Base-by-base conservation (phyloP, 116 monocot genomes). In the Trichopus zeylanicus region DNA sequence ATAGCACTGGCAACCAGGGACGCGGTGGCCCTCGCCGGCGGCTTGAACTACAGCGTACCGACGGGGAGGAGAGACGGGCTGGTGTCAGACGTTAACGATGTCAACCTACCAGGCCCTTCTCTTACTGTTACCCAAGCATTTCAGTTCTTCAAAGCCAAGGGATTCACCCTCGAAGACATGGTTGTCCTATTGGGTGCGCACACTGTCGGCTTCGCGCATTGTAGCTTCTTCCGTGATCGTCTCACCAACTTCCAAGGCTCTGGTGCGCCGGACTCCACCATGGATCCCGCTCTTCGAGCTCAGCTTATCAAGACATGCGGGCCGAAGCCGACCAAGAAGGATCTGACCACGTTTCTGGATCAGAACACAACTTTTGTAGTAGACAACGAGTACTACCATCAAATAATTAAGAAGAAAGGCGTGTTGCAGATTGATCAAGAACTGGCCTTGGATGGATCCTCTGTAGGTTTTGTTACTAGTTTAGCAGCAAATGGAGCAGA, bases 21-120 rank as follows among this genome's bases (percentile, higher is more conserved):
- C 32, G 23, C 54, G 9, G 54, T 65, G 21, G 53, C 35, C 0
- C 31, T 65, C 22, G 51, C 54, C 33, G 29, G 73, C 32, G 57
- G 68, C 29, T 3, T 30, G 4, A 19, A 64, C 63, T 69, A 65
- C 70, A 10, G 15, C 1, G 68, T 86, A 0, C 81, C 64, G 18
- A 78, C 81, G 0, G 81, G 86, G 2, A 20, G 81, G 31, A 51
- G 74, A 19, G 86, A 86, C 30, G 86, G 81, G 2, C 60, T 65
- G 3, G 51, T 65, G 18, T 76, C 76, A 2, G 26, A 54, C 56
- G 63, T 39, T 1, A 46, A 18, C 7, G 73, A 81, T 20, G 71
- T 34, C 31, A 52, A 20, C 61, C 15, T 33, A 13, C 73, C 68
- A 0, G 64, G 49, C 6, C 47, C 62, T 11, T 20, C 56, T 0